Evolutionary conservation across 78 protist species (phyloP).

Genomic region (Monocercomonoides exilis): DNA sequence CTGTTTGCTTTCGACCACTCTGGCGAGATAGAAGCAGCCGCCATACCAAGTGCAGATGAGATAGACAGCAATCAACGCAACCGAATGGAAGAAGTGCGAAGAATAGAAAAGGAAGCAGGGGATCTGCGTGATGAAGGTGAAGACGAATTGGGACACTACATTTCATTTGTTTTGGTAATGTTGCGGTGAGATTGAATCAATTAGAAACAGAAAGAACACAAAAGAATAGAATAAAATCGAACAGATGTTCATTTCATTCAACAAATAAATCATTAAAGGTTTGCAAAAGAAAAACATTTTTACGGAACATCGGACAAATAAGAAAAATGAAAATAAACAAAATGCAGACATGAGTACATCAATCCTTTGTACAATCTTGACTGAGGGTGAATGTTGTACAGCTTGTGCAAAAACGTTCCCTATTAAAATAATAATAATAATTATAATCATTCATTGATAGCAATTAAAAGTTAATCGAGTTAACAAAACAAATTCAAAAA

Average conservation of each 20-base stretch:
- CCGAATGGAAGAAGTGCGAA: background rate
- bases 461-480: no score
- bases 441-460: no score
- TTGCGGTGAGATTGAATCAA: no score
- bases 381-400: background rate
- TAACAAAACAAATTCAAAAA: no score
- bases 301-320: no score
- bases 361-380: background rate
- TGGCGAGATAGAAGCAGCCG: background rate
- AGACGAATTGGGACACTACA: background rate
- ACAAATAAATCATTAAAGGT: no score
- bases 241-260: no score
- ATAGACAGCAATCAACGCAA: background rate
- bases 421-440: background rate
- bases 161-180: no score
- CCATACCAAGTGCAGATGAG: background rate
- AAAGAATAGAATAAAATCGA: no score
- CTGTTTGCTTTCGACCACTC: background rate
- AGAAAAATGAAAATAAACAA: no score
- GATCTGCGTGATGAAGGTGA: background rate
- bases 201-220: background rate
- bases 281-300: no score
- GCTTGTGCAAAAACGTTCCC: background rate
- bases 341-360: background rate
- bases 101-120: background rate